Percentiles rank a stretch among this genome's conserved stretches.
Conservation (phyloP, 805 yeast species). For the Metschnikowia continentalis region DNA sequence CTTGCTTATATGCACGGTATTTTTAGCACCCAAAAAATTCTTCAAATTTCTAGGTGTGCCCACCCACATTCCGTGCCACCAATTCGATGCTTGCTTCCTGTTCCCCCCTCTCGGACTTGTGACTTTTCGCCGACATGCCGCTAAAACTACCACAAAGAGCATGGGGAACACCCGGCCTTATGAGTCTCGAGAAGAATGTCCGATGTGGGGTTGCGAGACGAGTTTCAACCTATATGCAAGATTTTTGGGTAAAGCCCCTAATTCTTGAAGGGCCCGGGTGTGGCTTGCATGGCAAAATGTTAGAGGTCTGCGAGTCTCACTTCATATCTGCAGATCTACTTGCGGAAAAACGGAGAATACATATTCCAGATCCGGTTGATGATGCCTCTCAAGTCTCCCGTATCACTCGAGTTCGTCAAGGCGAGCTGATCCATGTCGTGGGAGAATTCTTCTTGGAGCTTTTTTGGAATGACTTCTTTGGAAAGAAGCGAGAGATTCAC, state of each 20-base stretch:
- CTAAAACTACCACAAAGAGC: background rate
- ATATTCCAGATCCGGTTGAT: slow-evolving; percentile 59
- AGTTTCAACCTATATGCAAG: background rate
- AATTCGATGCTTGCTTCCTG: background rate
- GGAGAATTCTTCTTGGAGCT: slow-evolving; percentile 50
- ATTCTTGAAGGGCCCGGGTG: background rate
- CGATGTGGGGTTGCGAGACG: slow-evolving; percentile 1
- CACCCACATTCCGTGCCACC: background rate
- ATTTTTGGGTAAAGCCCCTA: background rate
- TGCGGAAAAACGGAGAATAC: slow-evolving; percentile 41
- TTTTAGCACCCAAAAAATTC: background rate
- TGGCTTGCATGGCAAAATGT: background rate
- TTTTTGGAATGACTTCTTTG: slow-evolving; percentile 45
- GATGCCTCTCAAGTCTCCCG: slow-evolving; percentile 38
- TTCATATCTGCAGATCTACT: background rate
- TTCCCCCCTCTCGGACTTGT: background rate
- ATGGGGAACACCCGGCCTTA: background rate
- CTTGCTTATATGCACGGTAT: background rate
- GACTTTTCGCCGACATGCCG: background rate
- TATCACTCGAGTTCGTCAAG: slow-evolving; percentile 29
- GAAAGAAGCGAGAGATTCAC: slow-evolving; percentile 53
- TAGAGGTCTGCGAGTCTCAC: background rate
- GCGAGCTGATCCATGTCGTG: slow-evolving; percentile 58
- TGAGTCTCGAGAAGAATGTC: background rate
- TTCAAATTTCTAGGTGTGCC: background rate